Percentiles rank a stretch among this genome's conserved stretches.
Evolutionary conservation across 495 filamentous ascomycete species (phyloP).

Genomic region (Neurospora sublineolata): DNA sequence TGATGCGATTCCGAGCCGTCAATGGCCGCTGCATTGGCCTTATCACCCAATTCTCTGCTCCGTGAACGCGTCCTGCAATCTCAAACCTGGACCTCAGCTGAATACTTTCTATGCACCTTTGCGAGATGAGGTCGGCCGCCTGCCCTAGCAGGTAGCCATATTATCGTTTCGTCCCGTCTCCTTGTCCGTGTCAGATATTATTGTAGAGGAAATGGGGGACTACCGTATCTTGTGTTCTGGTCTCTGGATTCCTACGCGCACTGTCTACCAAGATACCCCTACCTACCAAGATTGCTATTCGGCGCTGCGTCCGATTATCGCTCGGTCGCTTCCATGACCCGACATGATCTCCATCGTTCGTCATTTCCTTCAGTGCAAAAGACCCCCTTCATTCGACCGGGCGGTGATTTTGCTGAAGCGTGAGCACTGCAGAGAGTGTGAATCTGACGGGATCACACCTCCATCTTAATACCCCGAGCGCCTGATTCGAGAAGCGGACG

Average conservation of each 20-base stretch:
- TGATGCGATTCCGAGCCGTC: conserved; percentile 1
- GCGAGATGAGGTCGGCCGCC: conserved; percentile 3
- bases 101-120: conserved; percentile 8
- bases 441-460: background rate
- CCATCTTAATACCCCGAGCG: background rate
- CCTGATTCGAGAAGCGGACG: conserved; percentile 10
- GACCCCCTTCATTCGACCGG: background rate
- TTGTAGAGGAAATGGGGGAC: background rate
- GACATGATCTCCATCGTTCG: background rate
- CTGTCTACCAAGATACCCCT: background rate
- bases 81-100: conserved; percentile 12
- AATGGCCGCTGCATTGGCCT: conserved; percentile 2
- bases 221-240: background rate
- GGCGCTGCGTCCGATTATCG: background rate
- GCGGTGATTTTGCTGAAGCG: background rate
- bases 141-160: background rate
- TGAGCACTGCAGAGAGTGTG: background rate
- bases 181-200: background rate
- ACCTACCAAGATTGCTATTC: background rate
- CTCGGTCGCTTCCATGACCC: background rate
- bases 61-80: conserved; percentile 13
- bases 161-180: background rate
- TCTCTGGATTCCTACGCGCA: background rate
- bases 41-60: conserved; percentile 5
- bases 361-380: background rate